Percentiles rank a stretch among this genome's conserved stretches.
phyloP scores from a whole-genome alignment of 2,329 filamentous ascomycete species.

The Aspergillus glaucus region DNA sequence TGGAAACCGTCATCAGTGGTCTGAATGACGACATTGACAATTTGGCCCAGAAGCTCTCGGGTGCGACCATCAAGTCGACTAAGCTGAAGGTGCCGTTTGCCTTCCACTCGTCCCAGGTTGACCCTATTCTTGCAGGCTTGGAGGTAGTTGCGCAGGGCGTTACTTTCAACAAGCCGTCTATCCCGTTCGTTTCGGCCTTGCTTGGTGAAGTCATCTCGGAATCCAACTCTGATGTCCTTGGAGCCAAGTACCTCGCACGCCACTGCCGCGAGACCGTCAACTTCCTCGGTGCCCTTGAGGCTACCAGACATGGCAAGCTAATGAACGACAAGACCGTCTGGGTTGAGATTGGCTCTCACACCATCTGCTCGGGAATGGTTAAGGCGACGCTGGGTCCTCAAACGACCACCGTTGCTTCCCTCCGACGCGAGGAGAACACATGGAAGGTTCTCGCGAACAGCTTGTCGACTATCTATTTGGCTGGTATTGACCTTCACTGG shows the following conservation, averaged over 20 bases:
- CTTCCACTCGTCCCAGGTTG: constrained; percentile 43
- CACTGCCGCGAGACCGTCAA: constrained; percentile 43
- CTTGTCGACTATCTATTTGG: constrained; percentile 30
- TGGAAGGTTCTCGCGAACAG: constrained; percentile 37
- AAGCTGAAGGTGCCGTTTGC: constrained; percentile 41
- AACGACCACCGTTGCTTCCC: constrained; percentile 44
- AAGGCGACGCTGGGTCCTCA: constrained; percentile 54
- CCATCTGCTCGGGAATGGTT: constrained; percentile 42
- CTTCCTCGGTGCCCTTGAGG: constrained; percentile 39
- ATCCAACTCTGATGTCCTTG: constrained; percentile 25
- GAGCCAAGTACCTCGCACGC: constrained; percentile 34
- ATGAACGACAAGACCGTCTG: constrained; percentile 65
- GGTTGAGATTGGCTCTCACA: constrained; percentile 56
- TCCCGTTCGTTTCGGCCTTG: constrained; percentile 43
- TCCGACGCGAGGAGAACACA: constrained; percentile 37
- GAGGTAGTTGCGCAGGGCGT: constrained; percentile 31
- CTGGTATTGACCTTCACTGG: constrained; percentile 36
- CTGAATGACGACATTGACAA: constrained; percentile 30
- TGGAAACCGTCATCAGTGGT: constrained; percentile 39
- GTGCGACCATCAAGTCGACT: constrained; percentile 35
- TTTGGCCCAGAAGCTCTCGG: constrained; percentile 28
- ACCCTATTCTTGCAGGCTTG: constrained; percentile 40
- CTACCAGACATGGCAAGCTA: constrained; percentile 32
- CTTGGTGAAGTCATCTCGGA: constrained; percentile 38
- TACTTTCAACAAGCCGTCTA: constrained; percentile 32